Evolutionary conservation across 192 early-diverging fungal genomes (phyloP).

Genomic region (Backusella australiensis): DNA sequence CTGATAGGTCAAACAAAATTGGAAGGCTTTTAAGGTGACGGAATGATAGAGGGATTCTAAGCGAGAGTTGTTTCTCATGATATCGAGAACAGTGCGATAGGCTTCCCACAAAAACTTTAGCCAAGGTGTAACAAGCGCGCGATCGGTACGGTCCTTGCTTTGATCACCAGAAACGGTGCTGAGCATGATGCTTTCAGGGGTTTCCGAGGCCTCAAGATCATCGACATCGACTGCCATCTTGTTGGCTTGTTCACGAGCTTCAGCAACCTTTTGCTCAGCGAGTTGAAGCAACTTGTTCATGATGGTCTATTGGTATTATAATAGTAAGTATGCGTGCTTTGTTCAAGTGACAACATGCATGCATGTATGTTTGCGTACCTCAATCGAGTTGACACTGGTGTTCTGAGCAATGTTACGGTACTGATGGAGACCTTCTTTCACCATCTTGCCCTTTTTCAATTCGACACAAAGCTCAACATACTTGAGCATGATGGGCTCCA

Average conservation of each 20-base stretch:
- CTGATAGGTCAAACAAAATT: slow-evolving; percentile 91
- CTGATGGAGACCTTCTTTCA: slow-evolving; percentile 94
- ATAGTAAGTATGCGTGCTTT: background rate
- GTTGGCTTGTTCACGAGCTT: slow-evolving; percentile 91
- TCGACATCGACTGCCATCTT: slow-evolving; percentile 86
- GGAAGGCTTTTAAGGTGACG: slow-evolving; percentile 90
- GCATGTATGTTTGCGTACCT: slow-evolving; percentile 40
- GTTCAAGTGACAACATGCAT: background rate
- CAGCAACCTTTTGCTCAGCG: slow-evolving; percentile 82
- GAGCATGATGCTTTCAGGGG: slow-evolving; percentile 95
- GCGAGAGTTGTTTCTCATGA: slow-evolving; percentile 93
- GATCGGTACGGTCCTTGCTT: slow-evolving; percentile 94
- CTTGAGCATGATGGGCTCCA: slow-evolving; percentile 93
- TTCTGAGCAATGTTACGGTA: slow-evolving; percentile 99
- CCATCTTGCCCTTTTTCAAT: slow-evolving; percentile 85
- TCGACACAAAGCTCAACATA: slow-evolving; percentile 91
- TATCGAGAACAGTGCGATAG: slow-evolving; percentile 97
- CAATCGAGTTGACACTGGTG: slow-evolving; percentile 86
- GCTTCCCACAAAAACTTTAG: slow-evolving; percentile 99
- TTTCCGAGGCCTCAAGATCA: slow-evolving; percentile 95
- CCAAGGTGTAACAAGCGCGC: slow-evolving; percentile 98
- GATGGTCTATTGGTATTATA: slow-evolving; percentile 53
- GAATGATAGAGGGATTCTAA: slow-evolving; percentile 93
- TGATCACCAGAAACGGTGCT: slow-evolving; percentile 93
- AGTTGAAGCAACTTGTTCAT: slow-evolving; percentile 86